Percentiles rank a stretch among this genome's conserved stretches.
Evolutionary conservation across 192 early-diverging fungal species (phyloP).

Genomic region (Entomortierella chlamydospora): DNA sequence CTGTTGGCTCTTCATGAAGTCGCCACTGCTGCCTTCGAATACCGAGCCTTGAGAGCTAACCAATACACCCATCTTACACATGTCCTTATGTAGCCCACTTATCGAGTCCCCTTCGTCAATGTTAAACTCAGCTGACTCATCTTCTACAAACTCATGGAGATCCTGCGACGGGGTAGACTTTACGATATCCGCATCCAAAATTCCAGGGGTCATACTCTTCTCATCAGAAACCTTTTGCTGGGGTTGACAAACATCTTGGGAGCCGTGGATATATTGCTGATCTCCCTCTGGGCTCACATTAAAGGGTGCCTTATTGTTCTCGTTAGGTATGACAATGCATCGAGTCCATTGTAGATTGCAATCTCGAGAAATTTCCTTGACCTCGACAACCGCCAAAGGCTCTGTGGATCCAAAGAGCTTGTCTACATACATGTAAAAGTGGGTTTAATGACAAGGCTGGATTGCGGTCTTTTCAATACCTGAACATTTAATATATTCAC

Average conservation of each 20-base stretch:
- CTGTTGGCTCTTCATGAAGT: constrained; percentile 2
- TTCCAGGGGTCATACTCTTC: no score
- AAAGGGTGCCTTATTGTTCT: constrained; percentile 26
- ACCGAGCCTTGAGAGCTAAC: constrained; percentile 16
- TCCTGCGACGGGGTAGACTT: constrained; percentile 5
- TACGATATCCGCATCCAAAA: not conserved
- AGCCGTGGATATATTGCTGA: not conserved
- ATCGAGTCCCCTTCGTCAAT: constrained; percentile 30
- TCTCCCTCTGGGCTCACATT: not conserved
- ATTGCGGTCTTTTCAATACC: no score
- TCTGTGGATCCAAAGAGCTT: constrained; percentile 37
- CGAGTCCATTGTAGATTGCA: constrained; percentile 27
- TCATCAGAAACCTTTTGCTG: not conserved
- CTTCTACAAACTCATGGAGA: not conserved
- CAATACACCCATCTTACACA: constrained; percentile 12
- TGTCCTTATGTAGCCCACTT: constrained; percentile 15
- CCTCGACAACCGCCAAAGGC: constrained; percentile 16
- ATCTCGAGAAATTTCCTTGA: constrained; percentile 5
- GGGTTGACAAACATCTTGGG: not conserved
- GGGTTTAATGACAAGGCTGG: no score
- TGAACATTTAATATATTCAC: constrained; percentile 6
- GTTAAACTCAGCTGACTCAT: not conserved
- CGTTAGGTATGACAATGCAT: constrained; percentile 19
- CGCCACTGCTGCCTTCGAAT: constrained; percentile 2
- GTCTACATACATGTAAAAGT: not conserved